Evolutionary conservation across 2,329 filamentous ascomycete genomes (phyloP).

Genomic region (Gnomoniopsis smithogilvyi): DNA sequence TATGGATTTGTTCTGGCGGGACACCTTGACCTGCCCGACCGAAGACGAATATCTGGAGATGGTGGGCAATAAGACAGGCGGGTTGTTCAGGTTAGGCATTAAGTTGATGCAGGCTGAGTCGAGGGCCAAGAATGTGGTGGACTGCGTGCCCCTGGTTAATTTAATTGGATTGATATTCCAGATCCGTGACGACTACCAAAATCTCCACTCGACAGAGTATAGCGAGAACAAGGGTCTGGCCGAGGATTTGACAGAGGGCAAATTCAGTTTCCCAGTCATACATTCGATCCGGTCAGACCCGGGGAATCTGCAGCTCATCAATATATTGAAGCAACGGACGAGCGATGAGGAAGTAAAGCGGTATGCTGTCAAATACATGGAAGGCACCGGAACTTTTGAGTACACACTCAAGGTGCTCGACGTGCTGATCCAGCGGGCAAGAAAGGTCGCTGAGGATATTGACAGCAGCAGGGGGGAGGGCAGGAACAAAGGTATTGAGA

Average conservation of each 20-base stretch:
- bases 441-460: conserved; percentile 59
- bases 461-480: conserved; percentile 53
- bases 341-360: conserved; percentile 82
- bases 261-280: conserved; percentile 95
- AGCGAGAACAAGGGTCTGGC: conserved; percentile 87
- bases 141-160: conserved; percentile 83
- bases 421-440: conserved; percentile 62
- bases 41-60: conserved; percentile 93
- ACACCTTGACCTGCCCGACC: conserved; percentile 77
- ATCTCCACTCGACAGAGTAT: conserved; percentile 73
- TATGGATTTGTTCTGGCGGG: conserved; percentile 89
- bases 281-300: conserved; percentile 82
- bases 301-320: conserved; percentile 75
- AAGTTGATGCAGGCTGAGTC: conserved; percentile 85
- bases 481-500: conserved; percentile 55
- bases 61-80: conserved; percentile 88
- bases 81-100: conserved; percentile 78
- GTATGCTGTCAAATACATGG: conserved; percentile 90
- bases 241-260: conserved; percentile 94
- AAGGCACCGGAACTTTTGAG: conserved; percentile 81
- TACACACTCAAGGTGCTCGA: conserved; percentile 71
- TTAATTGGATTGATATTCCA: conserved; percentile 84
- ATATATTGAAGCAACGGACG: conserved; percentile 89
- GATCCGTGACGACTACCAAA: conserved; percentile 91
- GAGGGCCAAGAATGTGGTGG: conserved; percentile 36